Percentiles rank a stretch among this genome's conserved stretches.
phyloP scores from a whole-genome alignment of 78 protist species.

The Speleostelium caveatum region DNA sequence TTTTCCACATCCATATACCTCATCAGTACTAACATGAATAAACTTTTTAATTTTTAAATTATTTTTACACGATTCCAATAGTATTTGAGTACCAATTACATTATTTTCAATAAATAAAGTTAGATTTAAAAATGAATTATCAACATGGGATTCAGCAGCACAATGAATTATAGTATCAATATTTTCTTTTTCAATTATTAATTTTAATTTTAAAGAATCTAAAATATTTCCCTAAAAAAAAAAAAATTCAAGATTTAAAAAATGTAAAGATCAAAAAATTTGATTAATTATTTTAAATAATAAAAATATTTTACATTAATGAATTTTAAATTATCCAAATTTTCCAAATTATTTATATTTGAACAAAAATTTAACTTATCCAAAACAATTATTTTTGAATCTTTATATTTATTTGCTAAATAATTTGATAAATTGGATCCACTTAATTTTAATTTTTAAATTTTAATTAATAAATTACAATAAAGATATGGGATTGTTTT shows the following conservation, averaged over 20 bases:
- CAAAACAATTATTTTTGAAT: slow-evolving; percentile 68
- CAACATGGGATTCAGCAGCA: slow-evolving; percentile 98
- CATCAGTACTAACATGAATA: no score
- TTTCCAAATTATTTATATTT: slow-evolving; percentile 69
- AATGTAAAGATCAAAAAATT: background rate
- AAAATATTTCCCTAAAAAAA: slow-evolving; percentile 86
- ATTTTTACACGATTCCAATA: no score
- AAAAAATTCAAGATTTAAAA: background rate
- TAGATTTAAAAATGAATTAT: slow-evolving; percentile 39
- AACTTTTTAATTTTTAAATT: no score
- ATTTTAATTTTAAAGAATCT: slow-evolving; percentile 62
- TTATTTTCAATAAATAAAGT: slow-evolving; percentile 91
- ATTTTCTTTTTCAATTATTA: slow-evolving; percentile 71
- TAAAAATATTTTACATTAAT: slow-evolving; percentile 73
- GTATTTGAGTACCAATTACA: no score
- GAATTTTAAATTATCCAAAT: slow-evolving; percentile 1
- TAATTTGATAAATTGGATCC: slow-evolving; percentile 80
- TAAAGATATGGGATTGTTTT: background rate
- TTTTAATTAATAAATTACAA: background rate
- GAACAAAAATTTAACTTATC: slow-evolving; percentile 95
- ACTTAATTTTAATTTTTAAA: background rate
- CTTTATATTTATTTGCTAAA: slow-evolving; percentile 42
- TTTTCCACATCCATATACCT: no score
- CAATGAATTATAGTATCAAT: slow-evolving; percentile 96
- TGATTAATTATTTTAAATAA: background rate